A percentile compares a stretch with the other conserved stretches of the same genome.
These are phyloP conservation scores for Globisporangium radiosum DNA, from an alignment of 352 stramenopile genomes.

Conservation along the genomic window DNA sequence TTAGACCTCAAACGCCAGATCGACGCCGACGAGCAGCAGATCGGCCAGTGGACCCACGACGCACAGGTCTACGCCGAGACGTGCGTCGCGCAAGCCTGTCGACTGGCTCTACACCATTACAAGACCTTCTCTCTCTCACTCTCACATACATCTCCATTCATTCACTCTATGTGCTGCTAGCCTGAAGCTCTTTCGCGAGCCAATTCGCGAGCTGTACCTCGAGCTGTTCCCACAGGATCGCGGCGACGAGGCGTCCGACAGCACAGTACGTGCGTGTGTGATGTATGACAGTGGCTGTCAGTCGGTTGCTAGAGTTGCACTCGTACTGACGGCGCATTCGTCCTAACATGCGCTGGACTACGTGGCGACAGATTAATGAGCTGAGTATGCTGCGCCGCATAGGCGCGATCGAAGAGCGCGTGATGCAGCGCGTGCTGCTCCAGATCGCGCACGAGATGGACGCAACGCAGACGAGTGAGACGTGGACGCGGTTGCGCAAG, in stretches of 20 bases:
- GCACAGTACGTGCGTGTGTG: constrained; percentile 18
- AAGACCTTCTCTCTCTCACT: background rate
- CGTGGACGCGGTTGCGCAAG: constrained; percentile 32
- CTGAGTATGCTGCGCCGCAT: constrained; percentile 41
- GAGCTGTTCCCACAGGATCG: constrained; percentile 40
- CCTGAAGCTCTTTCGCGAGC: constrained; percentile 42
- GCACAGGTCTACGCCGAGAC: constrained; percentile 41
- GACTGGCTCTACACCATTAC: background rate
- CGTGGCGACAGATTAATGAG: constrained; percentile 20
- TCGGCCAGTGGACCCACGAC: constrained; percentile 40
- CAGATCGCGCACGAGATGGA: constrained; percentile 53
- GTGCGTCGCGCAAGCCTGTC: constrained; percentile 15
- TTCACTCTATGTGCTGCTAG: constrained; percentile 10
- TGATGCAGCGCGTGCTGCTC: constrained; percentile 56
- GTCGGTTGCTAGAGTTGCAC: background rate
- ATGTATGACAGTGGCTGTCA: background rate
- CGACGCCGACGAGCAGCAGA: constrained; percentile 37
- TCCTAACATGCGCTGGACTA: too few species aligned
- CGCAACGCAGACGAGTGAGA: constrained; percentile 26
- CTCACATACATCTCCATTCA: too few species aligned
- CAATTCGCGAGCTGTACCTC: constrained; percentile 43
- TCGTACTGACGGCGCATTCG: too few species aligned
- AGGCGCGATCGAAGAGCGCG: constrained; percentile 48
- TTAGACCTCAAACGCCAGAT: constrained; percentile 47
- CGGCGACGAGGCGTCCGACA: constrained; percentile 32